A percentile compares a stretch with the other conserved stretches of the same genome.
These are phyloP conservation scores for Botryotinia globosa DNA, from an alignment of 2,329 filamentous ascomycete species.

Conservation along the genomic window DNA sequence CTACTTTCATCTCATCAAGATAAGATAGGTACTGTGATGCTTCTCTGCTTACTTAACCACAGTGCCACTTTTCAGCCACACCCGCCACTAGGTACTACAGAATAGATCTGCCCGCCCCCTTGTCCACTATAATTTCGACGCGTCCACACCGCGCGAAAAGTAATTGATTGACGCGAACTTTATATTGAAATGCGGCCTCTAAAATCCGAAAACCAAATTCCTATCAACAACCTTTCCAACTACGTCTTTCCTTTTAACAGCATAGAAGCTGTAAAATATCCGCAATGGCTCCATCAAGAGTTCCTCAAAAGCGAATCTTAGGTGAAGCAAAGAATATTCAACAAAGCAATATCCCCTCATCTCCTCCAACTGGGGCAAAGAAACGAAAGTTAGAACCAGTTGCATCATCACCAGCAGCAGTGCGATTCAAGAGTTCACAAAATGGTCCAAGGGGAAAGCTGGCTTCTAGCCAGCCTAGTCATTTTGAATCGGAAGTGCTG, in stretches of 20 bases:
- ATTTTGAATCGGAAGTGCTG: conserved; percentile 89
- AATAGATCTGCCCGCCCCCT: neutral
- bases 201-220: neutral
- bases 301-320: conserved; percentile 71
- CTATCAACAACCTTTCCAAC: neutral
- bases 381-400: conserved; percentile 74
- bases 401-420: conserved; percentile 52
- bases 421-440: conserved; percentile 61
- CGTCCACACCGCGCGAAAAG: conserved; percentile 19
- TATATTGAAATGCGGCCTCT: conserved; percentile 4
- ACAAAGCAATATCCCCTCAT: conserved; percentile 49
- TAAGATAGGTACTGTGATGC: neutral
- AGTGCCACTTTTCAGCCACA: neutral
- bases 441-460: conserved; percentile 59
- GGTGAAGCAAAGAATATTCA: conserved; percentile 64
- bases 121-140: conserved; percentile 22
- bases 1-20: neutral
- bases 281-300: conserved; percentile 41
- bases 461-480: conserved; percentile 74
- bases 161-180: conserved; percentile 11
- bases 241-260: neutral
- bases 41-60: neutral
- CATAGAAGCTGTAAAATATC: conserved; percentile 12
- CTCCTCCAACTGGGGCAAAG: conserved; percentile 55
- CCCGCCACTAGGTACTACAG: too few species aligned